Percentiles rank a stretch among this genome's conserved stretches.
phyloP scores from a whole-genome alignment of 768 basidiomycete genomes.

The Kwoniella botswanensis region DNA sequence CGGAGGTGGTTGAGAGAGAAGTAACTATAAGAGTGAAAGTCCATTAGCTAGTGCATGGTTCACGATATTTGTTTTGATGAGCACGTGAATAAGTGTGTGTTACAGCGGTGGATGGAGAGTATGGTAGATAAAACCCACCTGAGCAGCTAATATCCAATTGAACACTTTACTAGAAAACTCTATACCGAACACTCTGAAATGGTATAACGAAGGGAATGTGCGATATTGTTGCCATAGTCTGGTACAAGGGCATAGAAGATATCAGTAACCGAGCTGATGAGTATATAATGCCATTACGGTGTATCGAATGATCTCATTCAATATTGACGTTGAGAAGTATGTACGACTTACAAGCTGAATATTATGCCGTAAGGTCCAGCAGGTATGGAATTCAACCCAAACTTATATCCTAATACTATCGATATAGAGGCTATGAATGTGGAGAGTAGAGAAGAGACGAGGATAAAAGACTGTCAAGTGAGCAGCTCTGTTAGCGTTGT shows the following conservation, averaged over 20 bases:
- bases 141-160: conserved; percentile 71
- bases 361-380: conserved; percentile 75
- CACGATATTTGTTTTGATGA: neutral
- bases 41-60: neutral
- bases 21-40: conserved; percentile 64
- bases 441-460: conserved; percentile 70
- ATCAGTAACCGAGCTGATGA: conserved; percentile 5
- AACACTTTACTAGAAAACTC: conserved; percentile 77
- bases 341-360: conserved; percentile 62
- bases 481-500: conserved; percentile 6
- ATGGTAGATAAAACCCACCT: conserved; percentile 62
- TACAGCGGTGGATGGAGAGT: neutral
- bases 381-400: conserved; percentile 75
- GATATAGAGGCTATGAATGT: conserved; percentile 72
- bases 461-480: conserved; percentile 70
- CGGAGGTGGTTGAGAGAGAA: conserved; percentile 70
- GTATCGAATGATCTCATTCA: too few relatives aligned
- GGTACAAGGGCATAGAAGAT: neutral
- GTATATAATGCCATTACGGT: neutral
- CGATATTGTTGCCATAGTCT: conserved; percentile 81
- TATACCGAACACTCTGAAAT: conserved; percentile 75
- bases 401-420: conserved; percentile 69
- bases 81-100: conserved; percentile 2
- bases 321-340: neutral
- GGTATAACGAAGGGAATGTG: conserved; percentile 76